phyloP scores from a whole-genome alignment of 2,329 filamentous ascomycete species.

The Beauveria sp. region DNA sequence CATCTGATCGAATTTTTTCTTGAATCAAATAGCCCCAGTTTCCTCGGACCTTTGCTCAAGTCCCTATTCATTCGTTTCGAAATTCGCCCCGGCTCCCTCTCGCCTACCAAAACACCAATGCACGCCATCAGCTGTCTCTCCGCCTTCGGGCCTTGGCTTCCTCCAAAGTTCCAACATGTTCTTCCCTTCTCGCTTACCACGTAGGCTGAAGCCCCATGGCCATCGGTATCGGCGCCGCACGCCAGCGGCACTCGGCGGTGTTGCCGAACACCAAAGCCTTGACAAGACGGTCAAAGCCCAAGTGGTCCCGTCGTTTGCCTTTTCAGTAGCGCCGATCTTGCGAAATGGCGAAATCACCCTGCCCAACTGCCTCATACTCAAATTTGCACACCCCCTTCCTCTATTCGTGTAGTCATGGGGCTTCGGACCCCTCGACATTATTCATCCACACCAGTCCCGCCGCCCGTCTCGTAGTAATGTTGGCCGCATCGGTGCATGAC shows the following conservation, averaged over 20 bases:
- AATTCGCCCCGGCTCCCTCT: not conserved
- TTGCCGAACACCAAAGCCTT: not conserved
- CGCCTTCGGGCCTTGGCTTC: not conserved
- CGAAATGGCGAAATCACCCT: conserved; percentile 11
- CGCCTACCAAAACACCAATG: not conserved
- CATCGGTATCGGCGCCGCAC: conserved; percentile 4
- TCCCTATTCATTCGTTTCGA: not conserved
- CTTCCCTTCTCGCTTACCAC: not conserved
- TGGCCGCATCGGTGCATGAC: not conserved
- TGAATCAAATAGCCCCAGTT: not conserved
- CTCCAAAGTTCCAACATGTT: not conserved
- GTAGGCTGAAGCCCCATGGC: not conserved
- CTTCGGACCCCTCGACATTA: not conserved
- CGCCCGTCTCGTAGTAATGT: conserved; percentile 2
- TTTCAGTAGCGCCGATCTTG: conserved; percentile 9
- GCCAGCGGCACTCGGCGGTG: conserved; percentile 8
- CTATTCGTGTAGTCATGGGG: not conserved
- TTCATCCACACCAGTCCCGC: conserved; percentile 9
- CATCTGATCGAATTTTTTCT: not conserved
- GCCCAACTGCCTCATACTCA: conserved; percentile 10
- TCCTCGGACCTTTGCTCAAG: no score
- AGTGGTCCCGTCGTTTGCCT: not conserved
- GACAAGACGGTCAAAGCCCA: not conserved
- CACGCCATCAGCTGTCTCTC: not conserved
- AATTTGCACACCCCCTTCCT: conserved; percentile 1